Conservation (phyloP, 352 stramenopile species). For the Globisporangium abappressorium region DNA sequence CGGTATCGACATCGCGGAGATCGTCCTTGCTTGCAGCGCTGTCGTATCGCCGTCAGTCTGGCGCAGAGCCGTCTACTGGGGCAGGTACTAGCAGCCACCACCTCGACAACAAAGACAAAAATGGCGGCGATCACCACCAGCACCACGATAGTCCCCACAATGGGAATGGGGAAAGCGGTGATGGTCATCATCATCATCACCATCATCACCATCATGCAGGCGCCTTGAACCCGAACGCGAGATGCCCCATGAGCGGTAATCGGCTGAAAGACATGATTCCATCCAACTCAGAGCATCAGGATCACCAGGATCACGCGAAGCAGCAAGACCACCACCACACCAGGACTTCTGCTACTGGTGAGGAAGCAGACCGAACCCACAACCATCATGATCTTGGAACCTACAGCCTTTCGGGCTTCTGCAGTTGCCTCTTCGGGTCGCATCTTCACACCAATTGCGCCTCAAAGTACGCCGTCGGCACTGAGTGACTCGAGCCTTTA, state of each 20-base stretch:
- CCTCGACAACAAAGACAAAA: background rate
- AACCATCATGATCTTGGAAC: background rate
- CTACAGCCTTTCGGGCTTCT: conserved; percentile 2
- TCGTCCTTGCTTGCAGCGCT: conserved; percentile 8
- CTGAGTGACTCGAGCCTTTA: background rate
- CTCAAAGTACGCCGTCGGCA: background rate
- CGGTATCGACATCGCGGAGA: background rate
- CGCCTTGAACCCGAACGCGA: conserved; percentile 15
- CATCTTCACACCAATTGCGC: conserved; percentile 2
- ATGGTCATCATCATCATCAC: background rate
- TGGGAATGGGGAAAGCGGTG: background rate
- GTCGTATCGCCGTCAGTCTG: conserved; percentile 7
- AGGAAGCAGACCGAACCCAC: background rate
- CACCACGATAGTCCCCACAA: background rate
- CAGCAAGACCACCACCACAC: background rate
- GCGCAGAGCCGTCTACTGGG: background rate
- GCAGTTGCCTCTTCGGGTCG: background rate
- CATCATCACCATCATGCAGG: conserved; percentile 14
- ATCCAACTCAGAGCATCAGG: background rate
- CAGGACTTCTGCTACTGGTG: background rate
- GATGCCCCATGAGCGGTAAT: conserved; percentile 26
- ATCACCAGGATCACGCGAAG: background rate
- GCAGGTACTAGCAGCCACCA: background rate
- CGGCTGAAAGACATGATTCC: conserved; percentile 12
- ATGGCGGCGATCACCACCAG: background rate